Percentiles rank a stretch among this genome's conserved stretches.
These are phyloP conservation scores for Salisapilia sapeloensis DNA, from an alignment of 352 stramenopile species.

Conservation along the genomic window DNA sequence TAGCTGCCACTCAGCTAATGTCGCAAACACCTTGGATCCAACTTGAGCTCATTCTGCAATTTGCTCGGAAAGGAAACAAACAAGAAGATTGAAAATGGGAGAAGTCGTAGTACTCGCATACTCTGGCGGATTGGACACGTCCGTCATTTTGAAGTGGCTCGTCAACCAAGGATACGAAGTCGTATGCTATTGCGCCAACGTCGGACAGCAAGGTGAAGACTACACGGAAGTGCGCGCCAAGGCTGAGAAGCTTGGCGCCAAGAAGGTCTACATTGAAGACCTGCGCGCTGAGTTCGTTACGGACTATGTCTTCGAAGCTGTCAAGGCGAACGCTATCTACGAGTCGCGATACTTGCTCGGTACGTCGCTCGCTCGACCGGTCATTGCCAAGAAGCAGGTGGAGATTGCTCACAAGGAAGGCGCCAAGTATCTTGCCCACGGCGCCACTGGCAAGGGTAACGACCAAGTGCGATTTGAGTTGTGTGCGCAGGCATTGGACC, in stretches of 20 bases:
- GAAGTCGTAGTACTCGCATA: conserved; percentile 94
- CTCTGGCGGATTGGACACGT: conserved; percentile 96
- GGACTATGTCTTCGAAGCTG: conserved; percentile 86
- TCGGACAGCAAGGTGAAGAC: conserved; percentile 93
- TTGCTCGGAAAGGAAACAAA: no score
- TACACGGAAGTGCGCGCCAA: conserved; percentile 92
- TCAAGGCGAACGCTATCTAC: conserved; percentile 97
- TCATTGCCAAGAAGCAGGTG: conserved; percentile 96
- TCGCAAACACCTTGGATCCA: no score
- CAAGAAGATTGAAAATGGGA: no score
- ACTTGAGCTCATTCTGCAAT: no score
- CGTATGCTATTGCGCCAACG: conserved; percentile 97
- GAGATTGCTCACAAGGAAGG: conserved; percentile 85
- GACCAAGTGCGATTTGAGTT: conserved; percentile 99
- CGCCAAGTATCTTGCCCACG: conserved; percentile 90
- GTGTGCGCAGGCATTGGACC: conserved; percentile 92
- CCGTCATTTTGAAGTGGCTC: conserved; percentile 98
- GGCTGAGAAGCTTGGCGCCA: conserved; percentile 44
- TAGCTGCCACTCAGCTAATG: no score
- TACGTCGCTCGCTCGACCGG: conserved; percentile 94
- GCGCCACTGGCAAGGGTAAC: conserved; percentile 98
- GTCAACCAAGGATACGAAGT: conserved; percentile 97
- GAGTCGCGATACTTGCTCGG: conserved; percentile 94
- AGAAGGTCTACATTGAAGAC: conserved; percentile 91
- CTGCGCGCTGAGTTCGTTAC: conserved; percentile 95